Evolutionary conservation across 2,329 filamentous ascomycete genomes (phyloP), one percentile per base, ranked within the genome.

Genomic region (Lachnellula hyalina): DNA sequence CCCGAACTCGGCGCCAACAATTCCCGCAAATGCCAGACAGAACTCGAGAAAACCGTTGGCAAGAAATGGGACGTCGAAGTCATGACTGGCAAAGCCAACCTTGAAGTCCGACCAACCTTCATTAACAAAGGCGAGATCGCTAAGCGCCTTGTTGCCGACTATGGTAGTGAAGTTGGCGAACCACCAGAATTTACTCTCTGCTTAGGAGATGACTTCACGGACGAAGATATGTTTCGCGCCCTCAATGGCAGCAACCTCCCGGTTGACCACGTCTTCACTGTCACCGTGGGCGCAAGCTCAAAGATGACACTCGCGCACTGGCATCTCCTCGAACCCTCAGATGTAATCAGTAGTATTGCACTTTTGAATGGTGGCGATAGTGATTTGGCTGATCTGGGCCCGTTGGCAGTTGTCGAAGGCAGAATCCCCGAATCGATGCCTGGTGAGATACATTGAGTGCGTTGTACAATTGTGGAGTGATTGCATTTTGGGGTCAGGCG

Each of bases 61-160:
- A 87, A 85, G 68, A 84, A 84, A 60, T 96, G 87, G 82, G 91
- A 96, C 47, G 89, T 97, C 3, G 93, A 97, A 66, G 91, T 99
- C 56, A 97, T 97, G 91, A 83, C 85, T 0, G 94, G 94, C 65
- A 99, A 97, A 75, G 93, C 93, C 58, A 97, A 97, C 69, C 79
- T 99, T 25, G 94, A 99, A 73, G 93, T 97, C 34, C 86, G 94
- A n/a, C 93, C 93, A 28, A 92, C 86, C 0, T 96, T 96, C 67
- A 91, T 99, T 75, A 97, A 97, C 79, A 99, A 99, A 77, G 94
- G 94, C 32, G 91, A 95, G 72, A 97, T 97, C 61, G 89, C 86
- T 15, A 92, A 90, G 74, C 84, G 86, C 5, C 79, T 99, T 17
- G 85, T 97, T 38, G 75, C 82, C 21, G 84, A 85, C 47, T 95